Conservation (phyloP, 1,284 basidiomycete genomes). For the Lentinula novae-zelandiae region DNA sequence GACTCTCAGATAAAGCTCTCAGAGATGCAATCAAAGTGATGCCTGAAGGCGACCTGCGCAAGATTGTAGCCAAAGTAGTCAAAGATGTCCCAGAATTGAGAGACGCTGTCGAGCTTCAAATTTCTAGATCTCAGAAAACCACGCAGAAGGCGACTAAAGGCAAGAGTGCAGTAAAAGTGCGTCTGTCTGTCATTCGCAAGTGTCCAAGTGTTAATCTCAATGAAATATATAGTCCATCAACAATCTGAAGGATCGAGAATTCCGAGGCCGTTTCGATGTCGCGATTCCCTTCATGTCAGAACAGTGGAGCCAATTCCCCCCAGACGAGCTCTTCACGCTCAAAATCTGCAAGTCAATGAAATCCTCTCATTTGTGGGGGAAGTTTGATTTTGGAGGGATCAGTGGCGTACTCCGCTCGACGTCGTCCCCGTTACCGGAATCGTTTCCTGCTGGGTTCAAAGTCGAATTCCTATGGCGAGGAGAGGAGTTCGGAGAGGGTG, state of each 20-base stretch:
- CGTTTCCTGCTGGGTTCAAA: slow-evolving; percentile 12
- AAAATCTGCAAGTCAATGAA: slow-evolving; percentile 21
- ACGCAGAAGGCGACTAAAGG: neutral
- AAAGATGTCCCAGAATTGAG: neutral
- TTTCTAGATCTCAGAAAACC: neutral
- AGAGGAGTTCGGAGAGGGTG: slow-evolving; percentile 18
- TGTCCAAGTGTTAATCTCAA: neutral
- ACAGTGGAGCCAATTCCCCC: slow-evolving; percentile 9
- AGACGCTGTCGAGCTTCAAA: neutral
- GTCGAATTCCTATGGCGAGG: slow-evolving; percentile 23
- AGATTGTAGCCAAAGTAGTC: neutral
- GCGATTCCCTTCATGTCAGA: slow-evolving; percentile 19
- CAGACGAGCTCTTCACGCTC: slow-evolving; percentile 13
- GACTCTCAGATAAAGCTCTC: neutral
- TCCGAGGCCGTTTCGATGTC: slow-evolving; percentile 19
- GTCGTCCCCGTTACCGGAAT: slow-evolving; percentile 1
- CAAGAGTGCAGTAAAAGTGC: neutral
- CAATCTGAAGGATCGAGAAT: neutral
- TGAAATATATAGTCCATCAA: neutral
- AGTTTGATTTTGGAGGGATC: slow-evolving; percentile 21
- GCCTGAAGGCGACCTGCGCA: slow-evolving; percentile 2
- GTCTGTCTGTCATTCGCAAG: neutral
- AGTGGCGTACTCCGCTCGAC: slow-evolving; percentile 22
- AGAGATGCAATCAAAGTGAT: neutral
- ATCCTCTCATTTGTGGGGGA: slow-evolving; percentile 21